A percentile compares a stretch with the other conserved stretches of the same genome.
Conservation (phyloP, 345 rosid species). For the Tarenaya hassleriana region DNA sequence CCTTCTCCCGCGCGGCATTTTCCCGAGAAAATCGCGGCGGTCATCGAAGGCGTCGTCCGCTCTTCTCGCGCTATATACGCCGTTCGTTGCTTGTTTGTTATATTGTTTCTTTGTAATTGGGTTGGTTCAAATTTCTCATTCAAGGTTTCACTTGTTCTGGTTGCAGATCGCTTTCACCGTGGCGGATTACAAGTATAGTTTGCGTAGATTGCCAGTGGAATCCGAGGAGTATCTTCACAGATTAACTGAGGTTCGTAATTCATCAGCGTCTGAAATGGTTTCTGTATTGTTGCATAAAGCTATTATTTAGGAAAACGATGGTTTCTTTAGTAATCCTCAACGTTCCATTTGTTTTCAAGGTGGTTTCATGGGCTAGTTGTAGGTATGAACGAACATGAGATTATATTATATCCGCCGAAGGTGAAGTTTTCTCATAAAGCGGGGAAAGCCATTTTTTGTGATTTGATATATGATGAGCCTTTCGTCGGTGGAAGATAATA, state of each 20-base stretch:
- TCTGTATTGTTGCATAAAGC: background rate
- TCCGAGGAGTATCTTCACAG: slow-evolving; percentile 47
- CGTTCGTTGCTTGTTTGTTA: slow-evolving; percentile 26
- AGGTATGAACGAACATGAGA: background rate
- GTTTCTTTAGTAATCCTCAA: background rate
- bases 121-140: background rate
- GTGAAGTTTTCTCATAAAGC: background rate
- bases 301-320: background rate
- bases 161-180: slow-evolving; percentile 50
- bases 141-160: slow-evolving; percentile 2
- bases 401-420: background rate
- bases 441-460: background rate
- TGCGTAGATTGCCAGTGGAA: slow-evolving; percentile 33
- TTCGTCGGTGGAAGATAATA: too few relatives aligned
- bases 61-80: slow-evolving; percentile 55
- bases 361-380: slow-evolving; percentile 1
- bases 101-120: background rate
- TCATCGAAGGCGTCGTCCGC: slow-evolving; percentile 40
- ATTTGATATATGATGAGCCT: background rate
- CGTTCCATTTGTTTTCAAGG: background rate
- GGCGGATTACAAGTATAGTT: slow-evolving; percentile 61
- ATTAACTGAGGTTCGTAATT: slow-evolving; percentile 49
- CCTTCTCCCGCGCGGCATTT: slow-evolving; percentile 6
- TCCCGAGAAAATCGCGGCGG: slow-evolving; percentile 25
- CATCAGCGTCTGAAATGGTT: background rate